A percentile compares a stretch with the other conserved stretches of the same genome.
Evolutionary conservation across 2,329 filamentous ascomycete genomes (phyloP).

Genomic region (Graphium sp.): DNA sequence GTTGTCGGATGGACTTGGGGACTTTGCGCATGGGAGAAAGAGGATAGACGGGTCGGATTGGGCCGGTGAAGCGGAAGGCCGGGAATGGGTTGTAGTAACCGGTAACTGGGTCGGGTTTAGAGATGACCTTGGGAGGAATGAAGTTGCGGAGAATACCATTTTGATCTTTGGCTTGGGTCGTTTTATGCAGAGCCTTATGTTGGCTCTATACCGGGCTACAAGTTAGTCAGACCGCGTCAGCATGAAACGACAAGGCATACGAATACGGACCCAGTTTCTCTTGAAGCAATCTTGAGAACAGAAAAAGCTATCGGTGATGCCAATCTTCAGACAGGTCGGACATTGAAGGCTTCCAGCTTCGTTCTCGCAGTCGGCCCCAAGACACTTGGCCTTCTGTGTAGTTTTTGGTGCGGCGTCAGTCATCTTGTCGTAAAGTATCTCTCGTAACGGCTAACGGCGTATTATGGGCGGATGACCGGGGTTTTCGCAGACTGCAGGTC

Average conservation of each 20-base stretch:
- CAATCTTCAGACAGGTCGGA: slow-evolving; percentile 83
- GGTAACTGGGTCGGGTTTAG: slow-evolving; percentile 82
- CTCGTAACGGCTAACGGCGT: no score
- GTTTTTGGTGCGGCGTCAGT: neutral
- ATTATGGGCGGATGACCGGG: no score
- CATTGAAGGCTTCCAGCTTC: slow-evolving; percentile 78
- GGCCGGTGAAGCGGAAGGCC: slow-evolving; percentile 65
- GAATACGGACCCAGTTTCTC: slow-evolving; percentile 75
- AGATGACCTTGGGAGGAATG: slow-evolving; percentile 64
- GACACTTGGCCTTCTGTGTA: slow-evolving; percentile 42
- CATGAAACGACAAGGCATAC: neutral
- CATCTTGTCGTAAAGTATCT: no score
- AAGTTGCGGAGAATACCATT: slow-evolving; percentile 57
- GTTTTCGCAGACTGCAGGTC: no score
- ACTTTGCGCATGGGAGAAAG: slow-evolving; percentile 57
- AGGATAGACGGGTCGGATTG: slow-evolving; percentile 73
- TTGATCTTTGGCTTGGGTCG: slow-evolving; percentile 44
- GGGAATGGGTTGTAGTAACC: slow-evolving; percentile 88
- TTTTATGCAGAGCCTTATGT: slow-evolving; percentile 3
- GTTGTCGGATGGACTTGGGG: slow-evolving; percentile 64
- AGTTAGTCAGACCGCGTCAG: no score
- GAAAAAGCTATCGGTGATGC: slow-evolving; percentile 80
- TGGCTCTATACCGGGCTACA: slow-evolving; percentile 2
- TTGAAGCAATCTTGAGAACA: slow-evolving; percentile 99
- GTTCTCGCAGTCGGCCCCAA: slow-evolving; percentile 71